Base-by-base conservation (phyloP, 2,329 filamentous ascomycete genomes). In the Berkeleyomyces basicola region DNA sequence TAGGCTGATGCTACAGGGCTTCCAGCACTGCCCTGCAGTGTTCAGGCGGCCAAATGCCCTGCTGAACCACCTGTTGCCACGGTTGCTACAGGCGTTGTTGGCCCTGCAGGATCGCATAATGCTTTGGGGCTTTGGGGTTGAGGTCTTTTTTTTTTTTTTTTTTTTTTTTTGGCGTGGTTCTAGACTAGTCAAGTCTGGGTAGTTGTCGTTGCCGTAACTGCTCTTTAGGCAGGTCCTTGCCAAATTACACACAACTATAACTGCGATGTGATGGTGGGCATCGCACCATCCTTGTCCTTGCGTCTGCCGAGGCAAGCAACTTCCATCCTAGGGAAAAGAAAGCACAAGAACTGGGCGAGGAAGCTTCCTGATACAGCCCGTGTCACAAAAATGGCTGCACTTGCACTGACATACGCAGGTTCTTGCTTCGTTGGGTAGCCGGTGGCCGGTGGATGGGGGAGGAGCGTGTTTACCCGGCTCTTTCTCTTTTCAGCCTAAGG, bases 281-380 rank as follows among this genome's bases (percentile, higher is more conserved):
- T 47, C 42, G 43, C 43, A 51, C 33, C 9, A 64, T 64, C 59
- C 59, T 47, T 64, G 62, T 64, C 51, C 59, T 47, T 64, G 62
- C 44, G 14, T 23, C 43, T 44, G 49, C 62, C 39, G 59, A 61
- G 62, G 47, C 16, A 63, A 40, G 62, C 11, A 51, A 7, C 16
- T 51, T 16, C 55, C 51, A 51, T 36, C 10, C 47, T 51, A 11
- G 7, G 7, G 4, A n/a, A 11, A 10, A 55, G 14, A 37, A 37
- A 14, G 51, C 51, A 55, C 5, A 16, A 7, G 14, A 36, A 31
- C n/a, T 55, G 14, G 36, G 33, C n/a, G 36, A 55, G 51, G 51
- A 39, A 55, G 51, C 51, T 55, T 55, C 51, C 51, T n/a, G 7
- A 55, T 39, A 6, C 11, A 55, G 39, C 36, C n/a, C 33, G 9